Percentiles rank a stretch among this genome's conserved stretches.
Evolutionary conservation across 2,329 filamentous ascomycete genomes (phyloP).

Genomic region (Hysterium pulicare): DNA sequence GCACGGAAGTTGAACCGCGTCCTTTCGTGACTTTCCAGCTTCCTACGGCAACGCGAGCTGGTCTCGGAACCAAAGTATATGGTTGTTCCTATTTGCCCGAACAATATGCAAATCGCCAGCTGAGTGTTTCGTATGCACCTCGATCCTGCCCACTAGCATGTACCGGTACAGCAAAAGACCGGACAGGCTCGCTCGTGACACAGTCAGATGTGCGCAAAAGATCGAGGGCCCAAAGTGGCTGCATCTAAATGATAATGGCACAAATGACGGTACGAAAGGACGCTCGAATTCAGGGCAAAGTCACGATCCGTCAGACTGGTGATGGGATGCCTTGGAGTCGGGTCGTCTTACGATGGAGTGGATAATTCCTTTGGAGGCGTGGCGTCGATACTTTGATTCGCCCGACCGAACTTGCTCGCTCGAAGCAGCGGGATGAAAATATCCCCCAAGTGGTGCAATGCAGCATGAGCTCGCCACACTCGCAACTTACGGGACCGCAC

Average conservation of each 20-base stretch:
- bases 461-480: slow-evolving; percentile 13
- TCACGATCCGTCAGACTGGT: slow-evolving; percentile 23
- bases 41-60: slow-evolving; percentile 9
- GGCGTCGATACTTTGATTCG: slow-evolving; percentile 10
- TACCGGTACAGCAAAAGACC: not conserved
- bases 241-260: slow-evolving; percentile 27
- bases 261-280: slow-evolving; percentile 17
- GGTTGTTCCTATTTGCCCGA: slow-evolving; percentile 12
- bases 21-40: slow-evolving; percentile 5
- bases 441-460: slow-evolving; percentile 6
- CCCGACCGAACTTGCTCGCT: slow-evolving; percentile 13
- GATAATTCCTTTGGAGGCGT: slow-evolving; percentile 14
- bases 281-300: slow-evolving; percentile 8
- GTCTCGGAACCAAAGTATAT: slow-evolving; percentile 10
- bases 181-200: slow-evolving; percentile 10
- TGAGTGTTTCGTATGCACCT: slow-evolving; percentile 18
- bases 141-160: slow-evolving; percentile 6
- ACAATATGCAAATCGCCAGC: slow-evolving; percentile 10
- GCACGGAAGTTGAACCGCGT: not conserved
- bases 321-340: slow-evolving; percentile 24
- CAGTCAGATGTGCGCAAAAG: slow-evolving; percentile 18
- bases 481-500: slow-evolving; percentile 7
- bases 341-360: slow-evolving; percentile 8
- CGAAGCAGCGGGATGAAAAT: slow-evolving; percentile 9
- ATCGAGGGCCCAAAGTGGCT: slow-evolving; percentile 15